Evolutionary conservation across 2,329 filamentous ascomycete genomes (phyloP).

Genomic region (Ilyonectria robusta): DNA sequence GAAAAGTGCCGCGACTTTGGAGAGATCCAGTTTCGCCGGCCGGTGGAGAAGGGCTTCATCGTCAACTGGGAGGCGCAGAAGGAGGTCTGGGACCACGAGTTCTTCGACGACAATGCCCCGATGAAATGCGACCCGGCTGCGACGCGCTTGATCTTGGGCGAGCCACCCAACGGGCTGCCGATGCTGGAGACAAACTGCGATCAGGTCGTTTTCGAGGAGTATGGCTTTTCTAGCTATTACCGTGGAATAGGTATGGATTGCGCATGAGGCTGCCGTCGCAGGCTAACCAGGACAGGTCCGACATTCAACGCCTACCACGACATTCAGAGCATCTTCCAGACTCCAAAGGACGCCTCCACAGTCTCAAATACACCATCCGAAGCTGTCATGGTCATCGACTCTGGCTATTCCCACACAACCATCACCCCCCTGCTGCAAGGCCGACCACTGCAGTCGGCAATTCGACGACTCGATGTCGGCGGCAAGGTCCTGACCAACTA

Average conservation of each 20-base stretch:
- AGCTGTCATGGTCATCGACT: conserved; percentile 89
- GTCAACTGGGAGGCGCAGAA: conserved; percentile 98
- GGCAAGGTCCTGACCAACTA: conserved; percentile 96
- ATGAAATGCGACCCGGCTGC: conserved; percentile 81
- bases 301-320: conserved; percentile 88
- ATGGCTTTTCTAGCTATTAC: conserved; percentile 90
- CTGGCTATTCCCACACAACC: conserved; percentile 93
- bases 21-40: conserved; percentile 87
- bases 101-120: conserved; percentile 79
- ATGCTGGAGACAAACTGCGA: conserved; percentile 91
- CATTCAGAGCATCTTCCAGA: conserved; percentile 77
- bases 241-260: conserved; percentile 74
- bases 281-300: conserved; percentile 65
- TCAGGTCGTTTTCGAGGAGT: conserved; percentile 98
- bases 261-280: neutral
- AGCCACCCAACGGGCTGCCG: conserved; percentile 87
- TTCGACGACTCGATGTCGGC: conserved; percentile 89
- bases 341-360: conserved; percentile 63
- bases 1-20: conserved; percentile 88
- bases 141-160: conserved; percentile 87
- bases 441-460: conserved; percentile 82
- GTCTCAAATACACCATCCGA: conserved; percentile 73
- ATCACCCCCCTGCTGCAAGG: conserved; percentile 89
- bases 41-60: conserved; percentile 93
- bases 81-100: conserved; percentile 93